Conservation (phyloP, 169 alveolate genomes). For the Eimeria zaria region DNA sequence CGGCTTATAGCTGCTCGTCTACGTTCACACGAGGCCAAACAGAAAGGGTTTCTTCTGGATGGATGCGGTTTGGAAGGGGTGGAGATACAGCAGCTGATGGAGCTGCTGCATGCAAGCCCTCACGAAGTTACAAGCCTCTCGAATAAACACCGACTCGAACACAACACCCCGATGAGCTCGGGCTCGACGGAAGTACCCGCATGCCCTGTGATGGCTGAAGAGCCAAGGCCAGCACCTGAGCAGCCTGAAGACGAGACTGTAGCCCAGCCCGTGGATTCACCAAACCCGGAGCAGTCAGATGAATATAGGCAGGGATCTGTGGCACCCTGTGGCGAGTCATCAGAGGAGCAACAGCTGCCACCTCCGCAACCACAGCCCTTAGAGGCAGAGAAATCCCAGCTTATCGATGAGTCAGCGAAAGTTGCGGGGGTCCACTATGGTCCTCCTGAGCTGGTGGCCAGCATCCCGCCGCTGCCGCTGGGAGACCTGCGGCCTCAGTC, state of each 20-base stretch:
- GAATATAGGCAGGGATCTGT: neutral
- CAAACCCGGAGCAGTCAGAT: neutral
- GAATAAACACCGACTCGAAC: constrained; percentile 13
- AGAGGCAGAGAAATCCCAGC: neutral
- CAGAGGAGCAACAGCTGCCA: neutral
- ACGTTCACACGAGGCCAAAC: constrained; percentile 53
- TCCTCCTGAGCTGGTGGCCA: neutral
- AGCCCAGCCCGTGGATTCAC: neutral
- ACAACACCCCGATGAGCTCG: neutral
- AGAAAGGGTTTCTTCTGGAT: constrained; percentile 34
- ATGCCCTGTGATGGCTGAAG: neutral
- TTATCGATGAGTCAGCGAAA: neutral
- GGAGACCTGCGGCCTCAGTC: constrained; percentile 22
- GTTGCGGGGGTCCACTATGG: neutral
- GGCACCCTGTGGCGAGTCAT: neutral
- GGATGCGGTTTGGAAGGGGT: constrained; percentile 62
- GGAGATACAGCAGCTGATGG: constrained; percentile 8
- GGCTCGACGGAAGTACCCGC: constrained; percentile 17
- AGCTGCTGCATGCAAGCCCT: constrained; percentile 42
- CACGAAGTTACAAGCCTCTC: constrained; percentile 6
- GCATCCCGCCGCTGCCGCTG: constrained; percentile 32
- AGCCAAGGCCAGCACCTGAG: neutral
- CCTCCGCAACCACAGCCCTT: neutral
- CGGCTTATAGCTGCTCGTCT: constrained; percentile 58
- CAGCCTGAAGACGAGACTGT: neutral